phyloP scores from a whole-genome alignment of 2,329 filamentous ascomycete species.

The Teratosphaeria pseudoeucalypti region DNA sequence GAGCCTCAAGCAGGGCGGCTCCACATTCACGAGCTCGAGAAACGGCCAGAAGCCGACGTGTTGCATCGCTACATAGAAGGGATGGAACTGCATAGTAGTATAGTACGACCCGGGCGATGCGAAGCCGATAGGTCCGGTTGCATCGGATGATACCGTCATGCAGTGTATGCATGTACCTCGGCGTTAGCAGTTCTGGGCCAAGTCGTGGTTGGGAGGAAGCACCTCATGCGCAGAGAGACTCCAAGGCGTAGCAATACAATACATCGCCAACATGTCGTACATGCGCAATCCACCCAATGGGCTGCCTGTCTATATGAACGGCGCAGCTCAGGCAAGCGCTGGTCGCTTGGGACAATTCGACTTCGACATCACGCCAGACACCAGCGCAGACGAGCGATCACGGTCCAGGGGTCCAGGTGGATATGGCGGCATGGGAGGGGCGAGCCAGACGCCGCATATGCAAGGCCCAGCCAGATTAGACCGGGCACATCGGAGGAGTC shows the following conservation, averaged over 20 bases:
- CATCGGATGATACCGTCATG: neutral
- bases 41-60: neutral
- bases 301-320: neutral
- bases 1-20: neutral
- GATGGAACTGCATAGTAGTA: neutral
- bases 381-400: slow-evolving; percentile 26
- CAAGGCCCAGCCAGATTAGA: slow-evolving; percentile 30
- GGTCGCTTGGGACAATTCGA: slow-evolving; percentile 25
- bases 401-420: slow-evolving; percentile 29
- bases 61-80: neutral
- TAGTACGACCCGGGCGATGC: neutral
- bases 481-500: slow-evolving; percentile 32
- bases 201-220: neutral
- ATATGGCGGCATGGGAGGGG: slow-evolving; percentile 26
- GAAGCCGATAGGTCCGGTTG: neutral
- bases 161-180: neutral
- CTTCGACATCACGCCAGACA: slow-evolving; percentile 26
- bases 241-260: neutral
- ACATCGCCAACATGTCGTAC: slow-evolving; percentile 7
- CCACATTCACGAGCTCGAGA: neutral
- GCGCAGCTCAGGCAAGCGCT: neutral
- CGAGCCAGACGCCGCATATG: slow-evolving; percentile 8
- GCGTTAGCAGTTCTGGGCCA: neutral
- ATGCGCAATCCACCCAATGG: slow-evolving; percentile 2
- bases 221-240: neutral